Percentiles rank a stretch among this genome's conserved stretches.
Evolutionary conservation across 2,329 filamentous ascomycete species (phyloP).

Genomic region (Sarocladium oryzae): DNA sequence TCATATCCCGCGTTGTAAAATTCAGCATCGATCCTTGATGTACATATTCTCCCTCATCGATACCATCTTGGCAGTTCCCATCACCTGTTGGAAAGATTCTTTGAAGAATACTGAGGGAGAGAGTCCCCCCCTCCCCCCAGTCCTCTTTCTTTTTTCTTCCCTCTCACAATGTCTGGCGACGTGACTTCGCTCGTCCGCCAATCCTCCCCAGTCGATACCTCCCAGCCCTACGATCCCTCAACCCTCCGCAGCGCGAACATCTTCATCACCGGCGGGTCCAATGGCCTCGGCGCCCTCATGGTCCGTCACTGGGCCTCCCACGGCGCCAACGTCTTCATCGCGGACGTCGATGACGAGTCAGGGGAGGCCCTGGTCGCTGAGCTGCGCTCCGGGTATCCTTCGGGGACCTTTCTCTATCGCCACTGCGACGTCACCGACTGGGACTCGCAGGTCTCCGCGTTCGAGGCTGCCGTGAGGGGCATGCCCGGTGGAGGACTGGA

Average conservation of each 20-base stretch:
- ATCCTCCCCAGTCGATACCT: slow-evolving; percentile 38
- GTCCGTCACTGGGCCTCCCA: slow-evolving; percentile 45
- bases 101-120: no score
- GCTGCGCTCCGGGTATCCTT: slow-evolving; percentile 33
- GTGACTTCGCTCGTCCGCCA: slow-evolving; percentile 20
- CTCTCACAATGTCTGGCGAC: slow-evolving; percentile 11
- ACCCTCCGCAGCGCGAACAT: slow-evolving; percentile 50
- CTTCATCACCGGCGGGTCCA: slow-evolving; percentile 58
- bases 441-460: slow-evolving; percentile 57
- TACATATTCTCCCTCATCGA: no score
- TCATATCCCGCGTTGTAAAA: no score
- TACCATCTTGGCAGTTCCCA: no score
- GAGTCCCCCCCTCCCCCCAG: no score
- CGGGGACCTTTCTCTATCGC: slow-evolving; percentile 45
- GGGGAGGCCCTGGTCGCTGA: slow-evolving; percentile 50
- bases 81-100: no score
- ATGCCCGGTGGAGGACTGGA: slow-evolving; percentile 52
- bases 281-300: slow-evolving; percentile 52
- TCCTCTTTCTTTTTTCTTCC: no score
- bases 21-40: no score
- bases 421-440: slow-evolving; percentile 61
- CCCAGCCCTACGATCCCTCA: no score
- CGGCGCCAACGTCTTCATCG: slow-evolving; percentile 56
- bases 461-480: slow-evolving; percentile 48
- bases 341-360: slow-evolving; percentile 50